Percentiles rank a stretch among this genome's conserved stretches.
These are phyloP conservation scores for Allantophomopsis lycopodina DNA, from an alignment of 2,329 filamentous ascomycete species.

Conservation along the genomic window DNA sequence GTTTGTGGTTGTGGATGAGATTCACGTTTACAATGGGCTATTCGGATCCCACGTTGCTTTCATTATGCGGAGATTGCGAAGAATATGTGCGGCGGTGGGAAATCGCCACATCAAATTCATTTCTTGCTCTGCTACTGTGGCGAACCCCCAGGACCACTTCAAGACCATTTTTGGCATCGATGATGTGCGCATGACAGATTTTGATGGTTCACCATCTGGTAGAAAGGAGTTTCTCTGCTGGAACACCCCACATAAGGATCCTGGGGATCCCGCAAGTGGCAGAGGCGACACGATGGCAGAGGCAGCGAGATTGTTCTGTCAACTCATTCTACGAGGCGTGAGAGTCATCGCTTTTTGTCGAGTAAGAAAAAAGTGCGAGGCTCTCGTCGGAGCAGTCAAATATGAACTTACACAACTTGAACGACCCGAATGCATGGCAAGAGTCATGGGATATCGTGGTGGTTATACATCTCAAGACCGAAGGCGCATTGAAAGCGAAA, in stretches of 20 bases:
- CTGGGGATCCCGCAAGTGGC: slow-evolving; percentile 73
- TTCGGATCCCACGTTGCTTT: slow-evolving; percentile 90
- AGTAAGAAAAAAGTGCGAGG: slow-evolving; percentile 78
- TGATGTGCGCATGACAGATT: slow-evolving; percentile 69
- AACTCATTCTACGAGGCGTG: slow-evolving; percentile 76
- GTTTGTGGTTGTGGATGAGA: slow-evolving; percentile 81
- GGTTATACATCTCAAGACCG: slow-evolving; percentile 90
- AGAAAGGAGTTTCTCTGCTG: slow-evolving; percentile 93
- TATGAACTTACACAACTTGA: slow-evolving; percentile 62
- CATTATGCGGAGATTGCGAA: slow-evolving; percentile 79
- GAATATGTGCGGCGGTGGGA: slow-evolving; percentile 81
- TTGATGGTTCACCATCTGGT: slow-evolving; percentile 84
- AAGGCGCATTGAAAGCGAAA: slow-evolving; percentile 78
- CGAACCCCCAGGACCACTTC: slow-evolving; percentile 87
- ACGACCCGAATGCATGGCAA: slow-evolving; percentile 56
- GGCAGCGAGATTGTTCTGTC: slow-evolving; percentile 81
- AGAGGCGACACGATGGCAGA: slow-evolving; percentile 73
- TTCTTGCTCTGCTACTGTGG: slow-evolving; percentile 91
- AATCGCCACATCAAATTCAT: slow-evolving; percentile 81
- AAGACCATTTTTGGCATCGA: slow-evolving; percentile 84
- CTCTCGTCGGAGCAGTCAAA: slow-evolving; percentile 67
- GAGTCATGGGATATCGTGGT: slow-evolving; percentile 91
- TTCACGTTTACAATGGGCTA: slow-evolving; percentile 93
- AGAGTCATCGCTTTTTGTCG: slow-evolving; percentile 88
- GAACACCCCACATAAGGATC: slow-evolving; percentile 93